Evolutionary conservation across 2,329 filamentous ascomycete species (phyloP).

Genomic region (Chaetomiaceae sp.): DNA sequence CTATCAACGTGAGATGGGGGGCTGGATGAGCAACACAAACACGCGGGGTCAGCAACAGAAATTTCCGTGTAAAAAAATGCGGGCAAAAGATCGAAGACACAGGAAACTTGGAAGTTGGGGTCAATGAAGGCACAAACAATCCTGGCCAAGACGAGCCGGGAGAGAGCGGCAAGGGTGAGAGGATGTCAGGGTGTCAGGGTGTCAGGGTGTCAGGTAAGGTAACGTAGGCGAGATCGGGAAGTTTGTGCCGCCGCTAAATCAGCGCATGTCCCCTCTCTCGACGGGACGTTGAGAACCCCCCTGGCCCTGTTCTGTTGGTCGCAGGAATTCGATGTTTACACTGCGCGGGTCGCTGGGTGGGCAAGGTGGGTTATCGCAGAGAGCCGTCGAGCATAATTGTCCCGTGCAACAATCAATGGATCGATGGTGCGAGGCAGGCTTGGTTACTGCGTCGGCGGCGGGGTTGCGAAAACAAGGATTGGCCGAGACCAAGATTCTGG

Average conservation of each 20-base stretch:
- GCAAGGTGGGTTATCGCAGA: slow-evolving; percentile 8
- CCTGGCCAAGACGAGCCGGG: no score
- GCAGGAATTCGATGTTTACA: slow-evolving; percentile 10
- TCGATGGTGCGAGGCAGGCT: not conserved
- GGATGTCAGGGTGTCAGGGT: no score
- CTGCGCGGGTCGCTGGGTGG: not conserved
- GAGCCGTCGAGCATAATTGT: slow-evolving; percentile 1
- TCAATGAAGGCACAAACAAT: not conserved
- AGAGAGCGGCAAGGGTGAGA: not conserved
- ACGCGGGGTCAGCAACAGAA: not conserved
- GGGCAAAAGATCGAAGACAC: not conserved
- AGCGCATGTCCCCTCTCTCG: slow-evolving; percentile 2
- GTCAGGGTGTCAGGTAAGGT: not conserved
- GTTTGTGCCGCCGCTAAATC: slow-evolving; percentile 7
- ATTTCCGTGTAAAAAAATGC: not conserved
- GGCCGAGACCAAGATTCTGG: no score
- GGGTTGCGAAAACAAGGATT: not conserved
- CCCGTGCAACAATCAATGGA: not conserved
- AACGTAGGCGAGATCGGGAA: slow-evolving; percentile 1
- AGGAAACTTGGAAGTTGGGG: not conserved
- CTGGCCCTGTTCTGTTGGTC: no score
- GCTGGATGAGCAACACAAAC: not conserved
- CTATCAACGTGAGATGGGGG: not conserved
- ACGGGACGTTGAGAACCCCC: not conserved
- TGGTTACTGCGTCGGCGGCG: no score